Evolutionary conservation across 2,329 filamentous ascomycete genomes (phyloP), one percentile per base, ranked within the genome.

Genomic region (Tympanopsis confertula): DNA sequence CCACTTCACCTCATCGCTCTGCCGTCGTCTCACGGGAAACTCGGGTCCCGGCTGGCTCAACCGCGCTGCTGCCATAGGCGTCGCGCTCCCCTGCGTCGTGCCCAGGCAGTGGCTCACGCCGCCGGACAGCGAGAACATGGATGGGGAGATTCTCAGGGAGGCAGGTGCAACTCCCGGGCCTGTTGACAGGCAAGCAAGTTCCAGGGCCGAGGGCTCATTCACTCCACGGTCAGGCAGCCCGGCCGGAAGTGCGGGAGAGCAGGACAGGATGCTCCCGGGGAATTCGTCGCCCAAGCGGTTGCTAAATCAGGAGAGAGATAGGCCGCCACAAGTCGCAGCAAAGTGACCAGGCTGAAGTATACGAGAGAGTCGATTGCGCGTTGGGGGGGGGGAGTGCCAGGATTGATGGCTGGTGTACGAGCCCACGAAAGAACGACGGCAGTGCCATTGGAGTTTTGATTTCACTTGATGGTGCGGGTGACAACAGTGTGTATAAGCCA

Each of bases 81-180:
- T 88, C 37, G 82, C 82, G 12, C 58, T 93, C 24, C 86, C 86
- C 13, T 93, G 86, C 54, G 71, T 93, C 15, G 84, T 93, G 35
- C 86, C 86, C 12, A 70, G 71, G 42, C 84, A 88, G 51, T 91
- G 85, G 85, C 75, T 91, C 44, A 74, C 80, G 35, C 79, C 84
- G 36, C 85, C 85, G 2, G 84, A 87, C 47, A 80, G 76, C 50
- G 81, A 85, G 42, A 78, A 72, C 13, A 77, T 74, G 22, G 81
- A 86, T 42, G 82, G 81, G 42, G 79, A 78, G 51, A 63, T 85
- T 41, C 56, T 86, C 39, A 72, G 77, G 26, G 69, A 68, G 38
- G 56, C 58, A 20, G 54, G 58, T 10, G 66, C 68, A 42, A 59
- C 65, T 37, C 67, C 71, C 37, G 65, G 72, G 40, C 63, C 69